Evolutionary conservation across 2,329 filamentous ascomycete genomes (phyloP).

Genomic region (Fusarium sp.): DNA sequence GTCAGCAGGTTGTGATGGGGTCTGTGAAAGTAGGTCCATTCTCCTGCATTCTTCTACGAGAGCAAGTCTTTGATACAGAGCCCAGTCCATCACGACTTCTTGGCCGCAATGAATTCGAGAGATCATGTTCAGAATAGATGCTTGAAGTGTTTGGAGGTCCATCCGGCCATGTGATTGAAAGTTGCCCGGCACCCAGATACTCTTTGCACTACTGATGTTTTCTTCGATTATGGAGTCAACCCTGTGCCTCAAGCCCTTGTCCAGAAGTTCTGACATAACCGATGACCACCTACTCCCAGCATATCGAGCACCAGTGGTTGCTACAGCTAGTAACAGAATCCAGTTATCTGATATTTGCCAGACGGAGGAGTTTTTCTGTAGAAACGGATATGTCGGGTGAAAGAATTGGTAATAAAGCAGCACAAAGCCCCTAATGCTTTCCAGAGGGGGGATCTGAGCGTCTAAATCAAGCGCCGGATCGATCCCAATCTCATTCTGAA

Average conservation of each 20-base stretch:
- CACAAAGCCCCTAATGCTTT: slow-evolving; percentile 5
- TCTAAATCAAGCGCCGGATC: neutral
- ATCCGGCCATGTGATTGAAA: neutral
- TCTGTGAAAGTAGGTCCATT: slow-evolving; percentile 3
- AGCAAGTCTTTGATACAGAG: slow-evolving; percentile 1
- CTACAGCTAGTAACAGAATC: slow-evolving; percentile 8
- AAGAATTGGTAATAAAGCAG: slow-evolving; percentile 26
- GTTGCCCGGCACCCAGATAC: neutral
- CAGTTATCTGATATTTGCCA: neutral
- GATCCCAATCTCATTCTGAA: neutral
- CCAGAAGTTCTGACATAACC: slow-evolving; percentile 3
- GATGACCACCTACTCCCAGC: neutral
- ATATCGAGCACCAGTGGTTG: slow-evolving; percentile 6
- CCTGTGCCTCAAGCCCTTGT: neutral
- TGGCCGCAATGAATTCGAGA: slow-evolving; percentile 6
- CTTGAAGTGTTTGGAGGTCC: slow-evolving; percentile 4
- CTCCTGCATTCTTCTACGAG: slow-evolving; percentile 3
- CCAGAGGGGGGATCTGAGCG: slow-evolving; percentile 7
- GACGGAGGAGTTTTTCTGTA: slow-evolving; percentile 1
- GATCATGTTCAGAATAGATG: neutral
- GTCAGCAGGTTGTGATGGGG: neutral
- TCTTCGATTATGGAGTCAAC: neutral
- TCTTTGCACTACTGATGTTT: neutral
- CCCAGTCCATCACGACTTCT: neutral
- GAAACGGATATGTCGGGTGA: slow-evolving; percentile 27